Evolutionary conservation across 2,329 filamentous ascomycete genomes (phyloP).

Genomic region (Diaporthe destruens): DNA sequence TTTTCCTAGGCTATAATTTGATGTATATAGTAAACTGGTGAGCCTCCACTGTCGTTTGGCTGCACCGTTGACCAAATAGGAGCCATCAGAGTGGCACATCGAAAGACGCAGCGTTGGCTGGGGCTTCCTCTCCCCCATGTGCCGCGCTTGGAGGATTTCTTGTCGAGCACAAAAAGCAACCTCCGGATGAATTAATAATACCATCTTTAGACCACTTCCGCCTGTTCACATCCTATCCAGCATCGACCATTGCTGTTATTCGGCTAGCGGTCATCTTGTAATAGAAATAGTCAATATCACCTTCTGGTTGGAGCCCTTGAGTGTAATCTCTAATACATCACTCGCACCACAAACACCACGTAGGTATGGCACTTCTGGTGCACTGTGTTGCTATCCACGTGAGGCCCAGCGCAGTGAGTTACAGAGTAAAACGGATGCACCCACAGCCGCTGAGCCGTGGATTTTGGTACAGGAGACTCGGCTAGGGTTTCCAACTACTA

Average conservation of each 20-base stretch:
- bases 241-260: not conserved
- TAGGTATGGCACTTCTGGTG: too few species aligned
- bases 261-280: too few species aligned
- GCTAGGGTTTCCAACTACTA: too few species aligned
- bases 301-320: not conserved
- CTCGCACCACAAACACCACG: too few species aligned
- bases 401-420: not conserved
- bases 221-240: too few species aligned
- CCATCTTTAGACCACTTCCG: not conserved
- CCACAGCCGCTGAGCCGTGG: too few species aligned
- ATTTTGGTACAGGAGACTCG: too few species aligned
- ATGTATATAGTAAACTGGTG: slow-evolving; percentile 13
- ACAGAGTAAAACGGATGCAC: too few species aligned
- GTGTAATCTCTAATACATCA: too few species aligned
- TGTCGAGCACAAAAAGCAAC: slow-evolving; percentile 12
- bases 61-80: not conserved
- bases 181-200: slow-evolving; percentile 15
- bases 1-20: not conserved
- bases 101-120: not conserved
- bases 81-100: not conserved
- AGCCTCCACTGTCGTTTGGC: not conserved
- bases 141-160: not conserved
- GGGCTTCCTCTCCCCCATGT: not conserved
- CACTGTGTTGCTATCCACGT: not conserved
- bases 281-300: not conserved